Evolutionary conservation across 305 asterid genomes (phyloP), one percentile per base, ranked within the genome.

Genomic region (Solanum hybrid): DNA sequence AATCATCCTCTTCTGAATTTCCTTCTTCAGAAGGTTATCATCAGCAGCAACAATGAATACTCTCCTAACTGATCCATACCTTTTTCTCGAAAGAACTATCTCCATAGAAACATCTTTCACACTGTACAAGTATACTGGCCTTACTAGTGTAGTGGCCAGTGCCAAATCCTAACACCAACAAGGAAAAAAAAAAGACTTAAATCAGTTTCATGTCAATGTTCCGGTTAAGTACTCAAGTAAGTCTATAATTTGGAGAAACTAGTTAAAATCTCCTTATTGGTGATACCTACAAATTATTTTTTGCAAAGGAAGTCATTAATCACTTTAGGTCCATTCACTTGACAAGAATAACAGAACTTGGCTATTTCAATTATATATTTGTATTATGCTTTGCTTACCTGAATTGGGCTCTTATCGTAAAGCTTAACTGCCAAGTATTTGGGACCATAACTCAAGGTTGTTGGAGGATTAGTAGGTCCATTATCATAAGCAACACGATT

Each of bases 391-490:
- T 46, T 46, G 40, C 83, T 61, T 61, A 87, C 80, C 84, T 86
- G 81, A 34, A 46, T 57, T 11, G 91, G 86, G 46, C 92, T 90
- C 79, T 28, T 46, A 34, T 64, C 91, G 46, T 91, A 91, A 9
- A 80, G 14, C 37, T 51, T 34, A 24, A 28, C 12, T 1, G 90
- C 57, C 80, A 90, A 64, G 83, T n/a, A 75, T 46, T 88, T 51
- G 3, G 91, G 90, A 24, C 93, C 93, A 86, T 26, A 78, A 71
- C 8, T 46, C 0, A 46, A 74, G 24, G 90, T 90, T 4, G 91
- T 89, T 61, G 90, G 91, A 81, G 91, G 90, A 57, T 79, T 89
- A 4, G 74, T 57, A 31, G 34, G 90, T 84, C 92, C 93, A 86
- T 89, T 84, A 10, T 26, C 67, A 4, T 42, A 90, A 10, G 90